Percentiles rank a stretch among this genome's conserved stretches.
Evolutionary conservation across 2,329 filamentous ascomycete genomes (phyloP).

Genomic region (Epichloe elymi): DNA sequence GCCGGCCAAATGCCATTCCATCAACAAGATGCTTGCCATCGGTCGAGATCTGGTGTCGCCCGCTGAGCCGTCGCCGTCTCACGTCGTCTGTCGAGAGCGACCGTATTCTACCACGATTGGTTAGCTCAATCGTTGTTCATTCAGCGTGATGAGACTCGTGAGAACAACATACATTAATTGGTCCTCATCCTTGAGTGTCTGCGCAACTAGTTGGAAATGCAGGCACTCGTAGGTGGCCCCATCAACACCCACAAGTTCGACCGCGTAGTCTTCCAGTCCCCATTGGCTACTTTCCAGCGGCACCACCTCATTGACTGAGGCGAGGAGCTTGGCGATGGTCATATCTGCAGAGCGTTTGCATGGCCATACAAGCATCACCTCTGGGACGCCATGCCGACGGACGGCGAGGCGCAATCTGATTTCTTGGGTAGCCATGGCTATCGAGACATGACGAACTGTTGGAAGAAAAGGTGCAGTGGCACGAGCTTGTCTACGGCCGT

Average conservation of each 20-base stretch:
- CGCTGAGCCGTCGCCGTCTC: conserved; percentile 56
- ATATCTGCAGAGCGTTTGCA: conserved; percentile 42
- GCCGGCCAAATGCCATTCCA: conserved; percentile 70
- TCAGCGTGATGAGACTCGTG: not conserved
- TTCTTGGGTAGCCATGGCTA: conserved; percentile 12
- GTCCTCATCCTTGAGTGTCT: conserved; percentile 69
- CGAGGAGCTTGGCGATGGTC: conserved; percentile 64
- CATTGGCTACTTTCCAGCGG: conserved; percentile 72
- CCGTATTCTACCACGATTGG: conserved; percentile 47
- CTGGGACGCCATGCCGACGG: conserved; percentile 59
- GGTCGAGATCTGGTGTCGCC: conserved; percentile 65
- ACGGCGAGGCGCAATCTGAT: conserved; percentile 64
- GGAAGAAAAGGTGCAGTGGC: not conserved
- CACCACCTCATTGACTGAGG: conserved; percentile 65
- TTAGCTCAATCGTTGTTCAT: not conserved
- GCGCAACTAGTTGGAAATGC: conserved; percentile 63
- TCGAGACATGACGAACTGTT: conserved; percentile 11
- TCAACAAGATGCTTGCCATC: conserved; percentile 76
- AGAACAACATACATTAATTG: conserved; percentile 57
- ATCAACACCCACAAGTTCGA: conserved; percentile 49
- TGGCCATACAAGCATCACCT: conserved; percentile 59
- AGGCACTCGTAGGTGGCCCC: conserved; percentile 69
- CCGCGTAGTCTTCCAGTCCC: conserved; percentile 81
- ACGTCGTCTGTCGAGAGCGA: conserved; percentile 65
- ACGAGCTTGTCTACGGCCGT: too few relatives aligned